A percentile compares a stretch with the other conserved stretches of the same genome.
phyloP scores from a whole-genome alignment of 495 filamentous ascomycete genomes.

The Penicillium paxilli region DNA sequence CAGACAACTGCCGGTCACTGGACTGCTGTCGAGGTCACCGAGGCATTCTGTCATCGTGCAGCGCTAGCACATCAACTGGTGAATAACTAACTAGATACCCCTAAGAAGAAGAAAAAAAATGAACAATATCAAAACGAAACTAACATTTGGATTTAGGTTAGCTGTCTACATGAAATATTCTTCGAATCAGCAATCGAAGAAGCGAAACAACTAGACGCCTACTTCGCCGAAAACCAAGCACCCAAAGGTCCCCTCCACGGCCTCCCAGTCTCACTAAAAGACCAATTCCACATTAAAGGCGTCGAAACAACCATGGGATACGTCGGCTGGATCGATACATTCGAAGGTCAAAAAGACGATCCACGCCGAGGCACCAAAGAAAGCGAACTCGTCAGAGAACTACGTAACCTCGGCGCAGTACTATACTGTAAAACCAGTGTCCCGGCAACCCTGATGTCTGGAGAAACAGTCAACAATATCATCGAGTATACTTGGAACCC shows the following conservation, averaged over 20 bases:
- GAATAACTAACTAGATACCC: not conserved
- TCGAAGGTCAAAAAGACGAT: slow-evolving; percentile 47
- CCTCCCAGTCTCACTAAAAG: slow-evolving; percentile 66
- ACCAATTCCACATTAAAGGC: slow-evolving; percentile 68
- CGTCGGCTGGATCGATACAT: slow-evolving; percentile 52
- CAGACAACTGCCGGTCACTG: slow-evolving; percentile 47
- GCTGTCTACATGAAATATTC: slow-evolving; percentile 63
- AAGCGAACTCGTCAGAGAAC: slow-evolving; percentile 51
- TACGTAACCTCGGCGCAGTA: slow-evolving; percentile 59
- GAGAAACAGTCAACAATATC: slow-evolving; percentile 60
- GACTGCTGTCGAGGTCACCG: slow-evolving; percentile 51
- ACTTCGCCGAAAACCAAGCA: slow-evolving; percentile 46
- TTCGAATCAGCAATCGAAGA: slow-evolving; percentile 60
- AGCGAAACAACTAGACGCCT: slow-evolving; percentile 59
- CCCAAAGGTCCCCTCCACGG: slow-evolving; percentile 64
- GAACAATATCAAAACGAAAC: no score
- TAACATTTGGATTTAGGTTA: slow-evolving; percentile 39
- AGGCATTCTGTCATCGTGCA: slow-evolving; percentile 58
- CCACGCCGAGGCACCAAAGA: slow-evolving; percentile 36
- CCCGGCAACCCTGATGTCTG: slow-evolving; percentile 60
- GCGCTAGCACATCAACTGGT: slow-evolving; percentile 58
- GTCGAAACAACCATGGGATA: slow-evolving; percentile 69
- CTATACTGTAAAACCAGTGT: slow-evolving; percentile 68
- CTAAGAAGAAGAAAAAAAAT: not conserved
- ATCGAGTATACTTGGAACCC: slow-evolving; percentile 54